Evolutionary conservation across 2,329 filamentous ascomycete genomes (phyloP).

Genomic region (Pyrenophora tritici-repentis): DNA sequence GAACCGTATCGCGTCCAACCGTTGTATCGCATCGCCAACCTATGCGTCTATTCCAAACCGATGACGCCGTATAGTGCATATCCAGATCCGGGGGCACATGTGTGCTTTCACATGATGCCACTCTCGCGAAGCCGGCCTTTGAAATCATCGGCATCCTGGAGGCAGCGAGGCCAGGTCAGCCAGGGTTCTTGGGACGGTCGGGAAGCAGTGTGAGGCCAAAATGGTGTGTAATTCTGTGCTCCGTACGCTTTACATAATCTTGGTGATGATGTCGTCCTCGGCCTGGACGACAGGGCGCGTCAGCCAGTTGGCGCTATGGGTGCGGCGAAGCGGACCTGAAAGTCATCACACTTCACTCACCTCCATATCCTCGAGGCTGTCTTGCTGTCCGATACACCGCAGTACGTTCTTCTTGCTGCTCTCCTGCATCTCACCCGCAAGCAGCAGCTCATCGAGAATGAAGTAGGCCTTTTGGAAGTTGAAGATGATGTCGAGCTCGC

Average conservation of each 20-base stretch:
- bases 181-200: slow-evolving; percentile 21
- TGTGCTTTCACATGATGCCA: slow-evolving; percentile 35
- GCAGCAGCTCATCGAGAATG: slow-evolving; percentile 92
- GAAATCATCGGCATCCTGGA: slow-evolving; percentile 41
- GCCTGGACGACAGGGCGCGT: slow-evolving; percentile 63
- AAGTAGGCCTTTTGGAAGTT: slow-evolving; percentile 99
- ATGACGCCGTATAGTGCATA: slow-evolving; percentile 32
- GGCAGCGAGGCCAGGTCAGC: slow-evolving; percentile 35
- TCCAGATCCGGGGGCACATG: slow-evolving; percentile 9
- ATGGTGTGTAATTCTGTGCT: slow-evolving; percentile 15
- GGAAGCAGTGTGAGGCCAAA: slow-evolving; percentile 15
- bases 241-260: slow-evolving; percentile 69
- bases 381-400: slow-evolving; percentile 93
- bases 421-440: slow-evolving; percentile 97
- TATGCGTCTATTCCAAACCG: slow-evolving; percentile 17
- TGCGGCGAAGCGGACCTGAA: slow-evolving; percentile 23
- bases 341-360: slow-evolving; percentile 63
- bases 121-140: slow-evolving; percentile 36
- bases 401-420: slow-evolving; percentile 99
- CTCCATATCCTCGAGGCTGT: slow-evolving; percentile 99
- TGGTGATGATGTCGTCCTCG: slow-evolving; percentile 82
- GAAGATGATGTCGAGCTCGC: slow-evolving; percentile 99
- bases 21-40: slow-evolving; percentile 31
- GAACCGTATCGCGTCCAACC: slow-evolving; percentile 12
- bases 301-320: slow-evolving; percentile 46